phyloP scores from a whole-genome alignment of 352 stramenopile species.

The Aphanomyces euteiches region DNA sequence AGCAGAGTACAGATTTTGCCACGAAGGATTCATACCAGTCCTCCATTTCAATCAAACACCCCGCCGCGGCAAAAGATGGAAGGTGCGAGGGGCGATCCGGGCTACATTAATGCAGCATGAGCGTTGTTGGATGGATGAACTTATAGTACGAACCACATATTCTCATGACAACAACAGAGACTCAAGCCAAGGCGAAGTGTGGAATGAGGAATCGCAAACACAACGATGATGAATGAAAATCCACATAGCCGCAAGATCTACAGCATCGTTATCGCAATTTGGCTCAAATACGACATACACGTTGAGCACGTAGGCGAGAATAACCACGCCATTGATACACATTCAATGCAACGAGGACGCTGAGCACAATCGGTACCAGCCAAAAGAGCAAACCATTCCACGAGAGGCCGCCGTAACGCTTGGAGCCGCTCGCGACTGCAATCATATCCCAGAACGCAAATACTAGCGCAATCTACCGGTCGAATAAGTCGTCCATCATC shows the following conservation, averaged over 20 bases:
- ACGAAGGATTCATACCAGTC: neutral
- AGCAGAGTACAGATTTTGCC: neutral
- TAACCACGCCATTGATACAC: neutral
- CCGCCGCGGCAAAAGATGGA: neutral
- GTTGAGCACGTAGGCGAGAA: neutral
- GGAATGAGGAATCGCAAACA: neutral
- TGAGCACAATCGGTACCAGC: neutral
- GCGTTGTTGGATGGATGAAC: neutral
- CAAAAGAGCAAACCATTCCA: slow-evolving; percentile 1
- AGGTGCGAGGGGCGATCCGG: neutral
- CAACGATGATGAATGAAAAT: neutral
- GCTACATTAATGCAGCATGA: neutral
- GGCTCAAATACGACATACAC: neutral
- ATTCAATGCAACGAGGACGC: neutral
- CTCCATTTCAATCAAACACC: neutral
- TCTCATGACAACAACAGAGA: slow-evolving; percentile 7
- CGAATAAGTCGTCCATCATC: too few relatives aligned
- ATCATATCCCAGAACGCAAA: neutral
- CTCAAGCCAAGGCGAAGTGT: slow-evolving; percentile 1
- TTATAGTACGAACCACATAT: neutral
- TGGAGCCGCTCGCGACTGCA: neutral
- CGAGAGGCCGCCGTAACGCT: neutral
- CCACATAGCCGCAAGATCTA: too few relatives aligned
- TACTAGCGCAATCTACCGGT: neutral
- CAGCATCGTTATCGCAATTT: too few relatives aligned